Evolutionary conservation across 305 asterid species (phyloP), one percentile per base, ranked within the genome.

Genomic region (Fraxinus platypoda): DNA sequence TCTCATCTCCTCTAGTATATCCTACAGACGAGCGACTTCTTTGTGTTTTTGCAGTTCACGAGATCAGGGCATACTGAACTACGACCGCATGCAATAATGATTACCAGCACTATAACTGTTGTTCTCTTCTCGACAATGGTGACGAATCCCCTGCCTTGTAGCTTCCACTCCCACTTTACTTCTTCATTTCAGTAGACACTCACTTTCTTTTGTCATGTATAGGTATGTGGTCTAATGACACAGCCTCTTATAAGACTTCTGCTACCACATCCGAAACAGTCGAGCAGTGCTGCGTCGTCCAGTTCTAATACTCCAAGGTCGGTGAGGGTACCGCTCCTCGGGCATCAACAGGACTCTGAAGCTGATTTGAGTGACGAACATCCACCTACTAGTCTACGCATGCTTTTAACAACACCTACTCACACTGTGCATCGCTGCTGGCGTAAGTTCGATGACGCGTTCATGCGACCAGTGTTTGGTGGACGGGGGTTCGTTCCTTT

Each of bases 381-480:
- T 15, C 80, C 64, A 34, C 91, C 89, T 57, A 74, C 83, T 38
- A 84, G 86, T 76, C 54, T 88, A 62, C 88, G 89, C 77, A 49
- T 82, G 85, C 83, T 88, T 64, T 71, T 88, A 74, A 77, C 86
- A 0, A 81, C 91, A 8, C 89, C 91, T 26, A 82, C 85, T 35
- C 82, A 83, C 79, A 85, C 81, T 3, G 91, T 88, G 74, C 89
- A 88, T 66, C 78, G 75, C 6, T 78, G 84, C 41, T 88, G 89
- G 91, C 87, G 91, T 15, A 88, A 76, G 83, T 88, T 88, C 54
- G 91, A 88, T 8, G 88, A 88, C 82, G 1, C 85, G 13, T 88
- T 84, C 75, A 88, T 88, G 91, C 91, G 89, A 3, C 91, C 91
- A 0, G 70, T 88, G 78, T 88, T 88, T 75, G 91, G 91, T 25